phyloP scores from a whole-genome alignment of 768 basidiomycete species.

The Arthromyces matolae region DNA sequence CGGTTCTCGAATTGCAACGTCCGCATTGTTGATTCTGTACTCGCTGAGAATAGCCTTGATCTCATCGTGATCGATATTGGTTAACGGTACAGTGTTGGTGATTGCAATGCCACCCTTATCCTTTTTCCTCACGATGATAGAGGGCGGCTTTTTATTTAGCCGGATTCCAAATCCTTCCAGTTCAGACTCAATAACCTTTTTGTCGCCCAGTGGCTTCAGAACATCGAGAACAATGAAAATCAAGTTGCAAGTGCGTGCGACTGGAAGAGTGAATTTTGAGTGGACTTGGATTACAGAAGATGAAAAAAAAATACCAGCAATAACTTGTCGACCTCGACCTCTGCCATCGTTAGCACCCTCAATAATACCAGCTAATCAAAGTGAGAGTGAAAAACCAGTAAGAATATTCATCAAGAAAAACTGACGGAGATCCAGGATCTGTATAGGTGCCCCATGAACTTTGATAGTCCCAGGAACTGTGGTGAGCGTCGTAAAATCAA shows the following conservation, averaged over 20 bases:
- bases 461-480: slow-evolving; percentile 94
- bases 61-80: slow-evolving; percentile 92
- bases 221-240: slow-evolving; percentile 99
- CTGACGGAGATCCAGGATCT: slow-evolving; percentile 88
- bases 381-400: neutral
- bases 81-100: slow-evolving; percentile 94
- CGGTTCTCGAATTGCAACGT: slow-evolving; percentile 90
- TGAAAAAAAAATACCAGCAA: slow-evolving; percentile 61
- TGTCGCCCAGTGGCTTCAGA: slow-evolving; percentile 95
- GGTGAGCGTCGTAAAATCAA: slow-evolving; percentile 95
- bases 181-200: slow-evolving; percentile 86
- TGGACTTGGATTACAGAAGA: slow-evolving; percentile 9
- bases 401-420: slow-evolving; percentile 9
- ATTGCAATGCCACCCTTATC: slow-evolving; percentile 93
- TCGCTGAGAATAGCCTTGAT: slow-evolving; percentile 94
- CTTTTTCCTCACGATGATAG: slow-evolving; percentile 78
- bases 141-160: slow-evolving; percentile 91
- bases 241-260: slow-evolving; percentile 95
- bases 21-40: slow-evolving; percentile 85
- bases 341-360: slow-evolving; percentile 96
- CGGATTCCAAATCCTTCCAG: slow-evolving; percentile 98
- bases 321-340: slow-evolving; percentile 93
- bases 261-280: slow-evolving; percentile 37
- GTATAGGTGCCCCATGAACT: slow-evolving; percentile 94
- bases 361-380: slow-evolving; percentile 83